Evolutionary conservation across 2,329 filamentous ascomycete genomes (phyloP).

Genomic region (Akanthomyces lecanii): DNA sequence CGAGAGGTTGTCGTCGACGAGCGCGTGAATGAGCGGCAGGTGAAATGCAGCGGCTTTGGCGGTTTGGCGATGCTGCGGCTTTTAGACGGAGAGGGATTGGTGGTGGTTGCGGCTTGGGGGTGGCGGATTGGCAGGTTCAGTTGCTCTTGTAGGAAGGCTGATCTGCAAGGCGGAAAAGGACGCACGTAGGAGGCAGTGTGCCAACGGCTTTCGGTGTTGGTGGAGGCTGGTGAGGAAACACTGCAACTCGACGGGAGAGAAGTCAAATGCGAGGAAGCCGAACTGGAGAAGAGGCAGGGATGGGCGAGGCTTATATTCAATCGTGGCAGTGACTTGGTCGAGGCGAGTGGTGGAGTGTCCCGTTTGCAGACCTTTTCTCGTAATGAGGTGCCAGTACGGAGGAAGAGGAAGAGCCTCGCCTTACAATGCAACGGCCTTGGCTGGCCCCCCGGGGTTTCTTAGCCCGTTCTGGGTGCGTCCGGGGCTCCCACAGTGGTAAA

Average conservation of each 20-base stretch:
- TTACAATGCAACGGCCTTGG: neutral
- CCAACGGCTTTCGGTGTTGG: conserved; percentile 12
- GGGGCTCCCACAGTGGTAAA: neutral
- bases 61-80: neutral
- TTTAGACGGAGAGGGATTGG: conserved; percentile 8
- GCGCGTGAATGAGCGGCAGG: neutral
- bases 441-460: conserved; percentile 1
- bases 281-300: neutral
- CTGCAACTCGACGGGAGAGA: no score
- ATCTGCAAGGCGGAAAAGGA: conserved; percentile 10
- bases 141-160: neutral
- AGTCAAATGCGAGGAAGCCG: neutral
- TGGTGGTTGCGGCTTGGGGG: neutral
- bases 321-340: no score
- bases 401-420: neutral
- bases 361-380: conserved; percentile 4
- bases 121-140: conserved; percentile 8
- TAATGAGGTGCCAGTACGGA: neutral
- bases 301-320: neutral
- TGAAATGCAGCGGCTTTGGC: neutral
- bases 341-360: neutral
- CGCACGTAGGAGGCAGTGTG: neutral
- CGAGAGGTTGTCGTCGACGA: neutral
- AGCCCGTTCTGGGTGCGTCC: neutral
- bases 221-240: neutral